Evolutionary conservation across 208 protist species (phyloP).

Genomic region (Crithidia mellificae): DNA sequence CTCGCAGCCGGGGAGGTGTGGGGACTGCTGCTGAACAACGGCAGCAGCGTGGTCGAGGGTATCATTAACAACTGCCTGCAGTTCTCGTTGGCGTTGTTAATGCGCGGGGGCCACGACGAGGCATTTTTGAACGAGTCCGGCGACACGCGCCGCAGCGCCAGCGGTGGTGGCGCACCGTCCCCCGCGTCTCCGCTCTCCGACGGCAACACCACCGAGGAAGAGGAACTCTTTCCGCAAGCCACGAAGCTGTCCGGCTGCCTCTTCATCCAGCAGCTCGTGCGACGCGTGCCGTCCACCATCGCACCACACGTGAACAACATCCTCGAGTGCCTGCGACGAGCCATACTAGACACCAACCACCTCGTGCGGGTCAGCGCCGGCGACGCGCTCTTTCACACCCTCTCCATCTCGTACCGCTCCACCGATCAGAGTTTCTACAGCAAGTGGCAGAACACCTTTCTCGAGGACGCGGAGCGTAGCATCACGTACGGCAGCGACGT

Average conservation of each 20-base stretch:
- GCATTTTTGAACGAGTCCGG: slow-evolving; percentile 34
- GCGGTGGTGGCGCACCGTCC: neutral
- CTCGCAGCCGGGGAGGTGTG: slow-evolving; percentile 73
- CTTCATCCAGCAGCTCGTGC: slow-evolving; percentile 76
- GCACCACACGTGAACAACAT: slow-evolving; percentile 55
- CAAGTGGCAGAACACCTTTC: slow-evolving; percentile 64
- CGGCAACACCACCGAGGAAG: slow-evolving; percentile 3
- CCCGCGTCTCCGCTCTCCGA: slow-evolving; percentile 4
- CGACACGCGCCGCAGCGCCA: neutral
- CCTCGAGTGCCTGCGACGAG: slow-evolving; percentile 58
- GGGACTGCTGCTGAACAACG: slow-evolving; percentile 76
- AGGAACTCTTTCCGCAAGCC: slow-evolving; percentile 28
- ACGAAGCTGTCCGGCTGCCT: slow-evolving; percentile 73
- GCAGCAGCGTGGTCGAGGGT: slow-evolving; percentile 69
- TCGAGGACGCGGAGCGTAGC: slow-evolving; percentile 51
- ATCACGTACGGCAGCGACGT: slow-evolving; percentile 42
- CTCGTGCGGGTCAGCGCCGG: slow-evolving; percentile 46
- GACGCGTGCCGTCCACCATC: slow-evolving; percentile 62
- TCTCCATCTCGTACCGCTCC: slow-evolving; percentile 70
- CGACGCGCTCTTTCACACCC: slow-evolving; percentile 52
- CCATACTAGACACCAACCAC: slow-evolving; percentile 48
- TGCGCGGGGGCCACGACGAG: slow-evolving; percentile 37
- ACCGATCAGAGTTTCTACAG: slow-evolving; percentile 48
- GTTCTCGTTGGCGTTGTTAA: slow-evolving; percentile 56
- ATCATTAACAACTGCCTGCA: slow-evolving; percentile 71